Percentiles rank a stretch among this genome's conserved stretches.
Evolutionary conservation across 1,284 basidiomycete species (phyloP).

Genomic region (Microbotryomycetes sp.): DNA sequence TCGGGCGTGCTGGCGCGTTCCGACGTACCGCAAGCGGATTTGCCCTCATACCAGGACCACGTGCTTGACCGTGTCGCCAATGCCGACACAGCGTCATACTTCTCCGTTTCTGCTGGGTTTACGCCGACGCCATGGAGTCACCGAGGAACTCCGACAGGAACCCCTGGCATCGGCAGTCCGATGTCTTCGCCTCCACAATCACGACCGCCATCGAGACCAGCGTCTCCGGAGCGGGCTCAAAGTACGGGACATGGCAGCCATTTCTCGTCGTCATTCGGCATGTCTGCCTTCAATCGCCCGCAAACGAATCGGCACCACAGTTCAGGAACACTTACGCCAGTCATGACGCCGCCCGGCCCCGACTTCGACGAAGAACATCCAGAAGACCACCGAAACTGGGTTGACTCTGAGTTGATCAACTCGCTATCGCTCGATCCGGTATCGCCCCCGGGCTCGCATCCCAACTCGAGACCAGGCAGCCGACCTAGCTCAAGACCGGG

Average conservation of each 20-base stretch:
- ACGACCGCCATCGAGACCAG: constrained; percentile 40
- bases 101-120: constrained; percentile 22
- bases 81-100: constrained; percentile 52
- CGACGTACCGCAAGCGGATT: constrained; percentile 57
- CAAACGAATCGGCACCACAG: constrained; percentile 20
- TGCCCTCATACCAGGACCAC: constrained; percentile 79
- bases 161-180: constrained; percentile 18
- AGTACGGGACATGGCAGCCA: constrained; percentile 8
- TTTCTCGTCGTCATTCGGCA: constrained; percentile 6
- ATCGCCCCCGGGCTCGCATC: constrained; percentile 12
- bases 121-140: constrained; percentile 29
- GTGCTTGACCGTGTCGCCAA: constrained; percentile 82
- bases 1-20: constrained; percentile 40
- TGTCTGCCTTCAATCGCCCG: constrained; percentile 11
- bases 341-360: constrained; percentile 5
- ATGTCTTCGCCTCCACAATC: constrained; percentile 33
- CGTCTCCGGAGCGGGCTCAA: constrained; percentile 11
- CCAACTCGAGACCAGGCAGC: constrained; percentile 16
- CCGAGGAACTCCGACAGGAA: constrained; percentile 19
- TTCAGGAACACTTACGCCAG: constrained; percentile 12
- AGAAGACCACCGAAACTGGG: constrained; percentile 54
- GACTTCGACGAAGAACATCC: constrained; percentile 34
- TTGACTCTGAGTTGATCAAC: constrained; percentile 69
- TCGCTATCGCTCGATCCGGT: constrained; percentile 45
- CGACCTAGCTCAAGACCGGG: constrained; percentile 18